A percentile compares a stretch with the other conserved stretches of the same genome.
Evolutionary conservation across 257 asterid species (phyloP).

Genomic region (Gentiana straminea): DNA sequence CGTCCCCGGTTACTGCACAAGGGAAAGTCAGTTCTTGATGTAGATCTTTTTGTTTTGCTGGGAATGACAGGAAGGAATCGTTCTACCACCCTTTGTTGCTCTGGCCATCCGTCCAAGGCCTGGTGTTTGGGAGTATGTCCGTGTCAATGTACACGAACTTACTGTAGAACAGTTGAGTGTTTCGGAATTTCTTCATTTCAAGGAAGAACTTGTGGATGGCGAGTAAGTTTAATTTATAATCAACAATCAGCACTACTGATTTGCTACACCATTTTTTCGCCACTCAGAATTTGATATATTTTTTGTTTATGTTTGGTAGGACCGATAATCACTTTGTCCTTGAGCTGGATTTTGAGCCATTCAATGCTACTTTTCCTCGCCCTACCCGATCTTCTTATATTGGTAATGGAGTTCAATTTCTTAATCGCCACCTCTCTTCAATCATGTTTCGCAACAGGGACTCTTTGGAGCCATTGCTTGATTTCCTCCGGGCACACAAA

Average conservation of each 20-base stretch:
- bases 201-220: slow-evolving; percentile 88
- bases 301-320: slow-evolving; percentile 24
- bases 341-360: slow-evolving; percentile 97
- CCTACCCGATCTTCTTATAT: slow-evolving; percentile 81
- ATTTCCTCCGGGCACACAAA: slow-evolving; percentile 76
- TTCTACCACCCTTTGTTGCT: slow-evolving; percentile 93
- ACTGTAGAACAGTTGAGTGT: slow-evolving; percentile 79
- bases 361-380: slow-evolving; percentile 84
- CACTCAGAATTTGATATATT: slow-evolving; percentile 2
- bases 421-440: slow-evolving; percentile 94
- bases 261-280: background rate
- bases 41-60: slow-evolving; percentile 1
- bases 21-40: background rate
- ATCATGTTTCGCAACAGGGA: slow-evolving; percentile 86
- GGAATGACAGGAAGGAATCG: slow-evolving; percentile 75
- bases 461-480: slow-evolving; percentile 76
- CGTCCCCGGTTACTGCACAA: background rate
- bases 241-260: background rate
- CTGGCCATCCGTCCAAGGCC: slow-evolving; percentile 95
- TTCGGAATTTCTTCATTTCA: slow-evolving; percentile 74
- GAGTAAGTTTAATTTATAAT: slow-evolving; percentile 34
- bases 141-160: slow-evolving; percentile 79
- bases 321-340: slow-evolving; percentile 46
- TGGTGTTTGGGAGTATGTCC: slow-evolving; percentile 96
- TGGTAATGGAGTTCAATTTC: slow-evolving; percentile 97